Evolutionary conservation across 768 basidiomycete species (phyloP).

Genomic region (Lactarius deliciosus): DNA sequence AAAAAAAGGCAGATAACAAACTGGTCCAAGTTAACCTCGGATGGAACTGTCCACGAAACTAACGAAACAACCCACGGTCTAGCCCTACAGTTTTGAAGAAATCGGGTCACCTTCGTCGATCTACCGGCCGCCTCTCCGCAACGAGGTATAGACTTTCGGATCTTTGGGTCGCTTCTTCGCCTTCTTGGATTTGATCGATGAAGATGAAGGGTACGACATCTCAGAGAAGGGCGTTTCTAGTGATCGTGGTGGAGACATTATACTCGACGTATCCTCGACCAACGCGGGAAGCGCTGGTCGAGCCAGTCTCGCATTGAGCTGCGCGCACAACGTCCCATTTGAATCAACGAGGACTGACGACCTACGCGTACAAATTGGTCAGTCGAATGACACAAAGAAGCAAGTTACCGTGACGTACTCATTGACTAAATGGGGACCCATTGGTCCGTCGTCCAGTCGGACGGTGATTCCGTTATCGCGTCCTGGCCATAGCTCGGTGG

Average conservation of each 20-base stretch:
- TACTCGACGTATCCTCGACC: slow-evolving; percentile 5
- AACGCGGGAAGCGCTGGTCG: slow-evolving; percentile 21
- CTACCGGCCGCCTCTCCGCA: slow-evolving; percentile 23
- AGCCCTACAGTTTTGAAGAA: not conserved
- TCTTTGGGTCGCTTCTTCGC: not conserved
- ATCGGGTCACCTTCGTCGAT: not conserved
- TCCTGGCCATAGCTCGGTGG: slow-evolving; percentile 8
- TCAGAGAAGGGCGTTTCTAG: not conserved
- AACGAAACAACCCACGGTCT: not conserved
- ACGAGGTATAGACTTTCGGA: not conserved
- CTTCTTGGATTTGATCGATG: not conserved
- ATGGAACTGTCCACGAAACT: not conserved
- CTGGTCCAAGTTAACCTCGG: not conserved
- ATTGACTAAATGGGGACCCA: slow-evolving; percentile 46
- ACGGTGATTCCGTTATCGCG: slow-evolving; percentile 5
- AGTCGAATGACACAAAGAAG: not conserved
- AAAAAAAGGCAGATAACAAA: not conserved
- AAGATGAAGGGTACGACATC: not conserved
- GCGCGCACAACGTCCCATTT: slow-evolving; percentile 31
- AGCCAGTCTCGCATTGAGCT: slow-evolving; percentile 31
- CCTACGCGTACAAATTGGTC: slow-evolving; percentile 20
- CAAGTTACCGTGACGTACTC: slow-evolving; percentile 41
- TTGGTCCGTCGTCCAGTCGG: slow-evolving; percentile 18
- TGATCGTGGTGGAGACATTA: not conserved
- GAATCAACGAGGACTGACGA: slow-evolving; percentile 33